Conservation (phyloP, 148 eudicot genomes). For the Suaeda aralocaspica region DNA sequence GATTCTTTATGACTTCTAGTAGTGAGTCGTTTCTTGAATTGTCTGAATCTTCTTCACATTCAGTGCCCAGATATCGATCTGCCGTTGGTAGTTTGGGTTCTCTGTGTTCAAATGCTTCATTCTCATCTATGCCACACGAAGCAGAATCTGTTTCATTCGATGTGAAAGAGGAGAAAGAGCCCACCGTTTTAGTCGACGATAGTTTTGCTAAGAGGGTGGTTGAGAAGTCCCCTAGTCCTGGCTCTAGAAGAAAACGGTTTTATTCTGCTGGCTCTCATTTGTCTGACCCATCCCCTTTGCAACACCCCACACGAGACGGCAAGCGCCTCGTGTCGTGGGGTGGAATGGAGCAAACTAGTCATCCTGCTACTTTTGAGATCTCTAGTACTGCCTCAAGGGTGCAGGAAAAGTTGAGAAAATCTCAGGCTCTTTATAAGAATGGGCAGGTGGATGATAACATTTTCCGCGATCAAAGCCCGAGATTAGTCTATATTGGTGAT, state of each 20-base stretch:
- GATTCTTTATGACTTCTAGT: conserved; percentile 54
- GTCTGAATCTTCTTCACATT: conserved; percentile 31
- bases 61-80: conserved; percentile 28
- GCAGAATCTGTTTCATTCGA: conserved; percentile 26
- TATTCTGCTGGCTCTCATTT: conserved; percentile 36
- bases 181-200: conserved; percentile 25
- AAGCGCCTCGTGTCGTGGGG: conserved; percentile 67
- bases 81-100: conserved; percentile 32
- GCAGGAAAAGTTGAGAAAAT: conserved; percentile 39
- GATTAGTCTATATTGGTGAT: conserved; percentile 51
- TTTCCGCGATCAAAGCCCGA: conserved; percentile 55
- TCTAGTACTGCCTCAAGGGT: conserved; percentile 43
- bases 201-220: conserved; percentile 25
- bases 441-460: conserved; percentile 66
- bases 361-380: conserved; percentile 36
- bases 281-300: conserved; percentile 29
- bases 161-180: conserved; percentile 29
- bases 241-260: conserved; percentile 28
- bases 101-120: conserved; percentile 33
- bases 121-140: conserved; percentile 34
- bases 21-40: conserved; percentile 38
- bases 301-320: conserved; percentile 49
- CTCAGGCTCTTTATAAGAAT: conserved; percentile 56
- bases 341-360: conserved; percentile 54
- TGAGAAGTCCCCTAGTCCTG: conserved; percentile 25